These are phyloP conservation scores for Phytophthora gonapodyides DNA, from an alignment of 352 stramenopile genomes.

Conservation along the genomic window DNA sequence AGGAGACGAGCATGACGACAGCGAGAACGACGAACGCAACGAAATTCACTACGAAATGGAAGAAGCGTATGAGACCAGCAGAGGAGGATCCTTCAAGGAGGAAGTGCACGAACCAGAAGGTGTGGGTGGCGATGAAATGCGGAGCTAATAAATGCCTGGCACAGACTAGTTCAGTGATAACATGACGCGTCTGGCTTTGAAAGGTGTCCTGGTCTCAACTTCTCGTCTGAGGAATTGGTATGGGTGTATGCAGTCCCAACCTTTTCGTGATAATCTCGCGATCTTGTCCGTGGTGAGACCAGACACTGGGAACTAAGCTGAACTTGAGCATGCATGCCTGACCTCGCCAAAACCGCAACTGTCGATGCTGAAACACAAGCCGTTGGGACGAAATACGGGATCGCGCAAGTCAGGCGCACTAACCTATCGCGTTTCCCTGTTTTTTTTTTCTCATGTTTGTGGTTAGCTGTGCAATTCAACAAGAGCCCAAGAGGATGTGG, in stretches of 20 bases:
- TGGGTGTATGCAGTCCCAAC: too few relatives aligned
- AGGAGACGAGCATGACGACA: constrained; percentile 37
- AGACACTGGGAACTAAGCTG: too few relatives aligned
- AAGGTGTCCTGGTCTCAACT: too few relatives aligned
- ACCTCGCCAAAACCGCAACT: background rate
- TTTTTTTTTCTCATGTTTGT: background rate
- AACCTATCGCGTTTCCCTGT: constrained; percentile 8
- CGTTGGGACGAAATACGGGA: constrained; percentile 6
- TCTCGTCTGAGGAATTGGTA: too few relatives aligned
- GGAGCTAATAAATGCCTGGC: background rate
- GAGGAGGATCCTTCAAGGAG: background rate
- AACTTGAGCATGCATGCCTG: background rate
- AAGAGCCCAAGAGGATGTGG: too few relatives aligned
- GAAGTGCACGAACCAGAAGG: background rate
- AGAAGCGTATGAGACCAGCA: constrained; percentile 6
- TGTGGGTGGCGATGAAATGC: constrained; percentile 1
- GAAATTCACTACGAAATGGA: constrained; percentile 26
- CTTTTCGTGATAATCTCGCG: too few relatives aligned
- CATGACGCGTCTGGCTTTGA: too few relatives aligned
- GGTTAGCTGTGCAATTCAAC: too few relatives aligned
- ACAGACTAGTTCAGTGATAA: background rate
- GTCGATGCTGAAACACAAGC: background rate
- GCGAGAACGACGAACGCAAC: constrained; percentile 34
- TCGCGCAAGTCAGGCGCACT: constrained; percentile 1
- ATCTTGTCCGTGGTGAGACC: too few relatives aligned